Conservation (phyloP, 2,329 filamentous ascomycete species). For the Neofusicoccum kwambonambiense region DNA sequence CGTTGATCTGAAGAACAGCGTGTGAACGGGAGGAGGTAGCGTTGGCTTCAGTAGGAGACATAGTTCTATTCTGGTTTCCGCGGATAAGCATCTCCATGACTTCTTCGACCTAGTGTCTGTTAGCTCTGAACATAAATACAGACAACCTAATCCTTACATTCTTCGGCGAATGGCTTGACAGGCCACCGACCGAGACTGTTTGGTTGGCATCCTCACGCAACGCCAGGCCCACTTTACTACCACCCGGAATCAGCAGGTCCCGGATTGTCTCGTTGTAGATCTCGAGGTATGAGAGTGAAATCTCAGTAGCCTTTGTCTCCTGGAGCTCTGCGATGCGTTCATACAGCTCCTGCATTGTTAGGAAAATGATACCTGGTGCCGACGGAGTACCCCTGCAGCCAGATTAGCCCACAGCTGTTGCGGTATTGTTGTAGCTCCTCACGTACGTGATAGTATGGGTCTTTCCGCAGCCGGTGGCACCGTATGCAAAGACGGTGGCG, state of each 20-base stretch:
- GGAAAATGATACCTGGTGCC: constrained; percentile 94
- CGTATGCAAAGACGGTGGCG: constrained; percentile 97
- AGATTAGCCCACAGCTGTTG: constrained; percentile 70
- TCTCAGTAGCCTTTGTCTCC: constrained; percentile 82
- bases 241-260: constrained; percentile 83
- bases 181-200: constrained; percentile 82
- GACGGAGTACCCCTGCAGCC: constrained; percentile 68
- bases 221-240: constrained; percentile 81
- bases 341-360: constrained; percentile 98
- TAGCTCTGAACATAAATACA: constrained; percentile 21
- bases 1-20: constrained; percentile 94
- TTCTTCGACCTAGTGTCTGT: constrained; percentile 58
- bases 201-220: constrained; percentile 93
- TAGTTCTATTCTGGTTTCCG: constrained; percentile 91
- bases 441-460: constrained; percentile 80
- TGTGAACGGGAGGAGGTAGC: constrained; percentile 96
- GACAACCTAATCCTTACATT: constrained; percentile 59
- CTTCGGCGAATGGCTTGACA: constrained; percentile 87
- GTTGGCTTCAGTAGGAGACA: constrained; percentile 95
- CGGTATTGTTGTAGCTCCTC: constrained; percentile 53
- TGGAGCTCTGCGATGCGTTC: constrained; percentile 88
- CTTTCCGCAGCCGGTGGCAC: constrained; percentile 96
- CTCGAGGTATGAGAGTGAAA: constrained; percentile 92
- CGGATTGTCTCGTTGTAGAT: constrained; percentile 99
- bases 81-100: constrained; percentile 99